phyloP scores from a whole-genome alignment of 148 eudicot species.

The Cornus kousa region DNA sequence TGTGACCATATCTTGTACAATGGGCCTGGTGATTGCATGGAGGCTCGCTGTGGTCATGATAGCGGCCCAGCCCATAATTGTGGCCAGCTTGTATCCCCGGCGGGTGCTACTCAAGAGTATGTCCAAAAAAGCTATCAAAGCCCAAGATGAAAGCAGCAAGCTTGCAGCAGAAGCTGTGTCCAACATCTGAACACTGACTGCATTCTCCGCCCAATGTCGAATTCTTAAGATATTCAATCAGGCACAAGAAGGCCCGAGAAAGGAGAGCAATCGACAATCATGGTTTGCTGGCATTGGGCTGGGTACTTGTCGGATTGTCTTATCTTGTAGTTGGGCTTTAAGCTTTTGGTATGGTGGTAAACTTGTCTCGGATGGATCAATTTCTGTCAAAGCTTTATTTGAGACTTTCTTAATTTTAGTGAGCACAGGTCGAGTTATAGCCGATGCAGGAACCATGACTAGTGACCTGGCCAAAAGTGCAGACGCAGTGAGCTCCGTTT shows the following conservation, averaged over 20 bases:
- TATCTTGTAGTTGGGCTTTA: slow-evolving; percentile 3
- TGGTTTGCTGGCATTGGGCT: slow-evolving; percentile 15
- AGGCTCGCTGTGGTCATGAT: slow-evolving; percentile 16
- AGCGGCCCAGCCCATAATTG: slow-evolving; percentile 12
- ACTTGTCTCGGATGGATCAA: slow-evolving; percentile 3
- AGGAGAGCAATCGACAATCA: slow-evolving; percentile 15
- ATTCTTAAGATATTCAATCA: slow-evolving; percentile 8
- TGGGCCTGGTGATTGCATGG: slow-evolving; percentile 16
- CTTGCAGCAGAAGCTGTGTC: slow-evolving; percentile 17
- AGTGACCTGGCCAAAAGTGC: slow-evolving; percentile 16
- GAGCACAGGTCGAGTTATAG: slow-evolving; percentile 13
- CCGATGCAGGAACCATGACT: slow-evolving; percentile 16
- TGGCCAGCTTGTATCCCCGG: background rate
- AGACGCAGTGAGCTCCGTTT: slow-evolving; percentile 13
- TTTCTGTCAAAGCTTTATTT: slow-evolving; percentile 9
- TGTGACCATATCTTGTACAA: slow-evolving; percentile 11
- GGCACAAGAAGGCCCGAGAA: slow-evolving; percentile 13
- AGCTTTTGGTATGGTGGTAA: slow-evolving; percentile 19
- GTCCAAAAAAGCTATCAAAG: slow-evolving; percentile 13
- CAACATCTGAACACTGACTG: slow-evolving; percentile 9
- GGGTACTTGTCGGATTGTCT: slow-evolving; percentile 10
- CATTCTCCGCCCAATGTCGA: slow-evolving; percentile 16
- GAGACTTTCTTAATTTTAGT: slow-evolving; percentile 8
- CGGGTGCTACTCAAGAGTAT: slow-evolving; percentile 5
- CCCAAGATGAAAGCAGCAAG: slow-evolving; percentile 21